Conservation (phyloP, 495 filamentous ascomycete species). For the Annulohypoxylon maeteangense region DNA sequence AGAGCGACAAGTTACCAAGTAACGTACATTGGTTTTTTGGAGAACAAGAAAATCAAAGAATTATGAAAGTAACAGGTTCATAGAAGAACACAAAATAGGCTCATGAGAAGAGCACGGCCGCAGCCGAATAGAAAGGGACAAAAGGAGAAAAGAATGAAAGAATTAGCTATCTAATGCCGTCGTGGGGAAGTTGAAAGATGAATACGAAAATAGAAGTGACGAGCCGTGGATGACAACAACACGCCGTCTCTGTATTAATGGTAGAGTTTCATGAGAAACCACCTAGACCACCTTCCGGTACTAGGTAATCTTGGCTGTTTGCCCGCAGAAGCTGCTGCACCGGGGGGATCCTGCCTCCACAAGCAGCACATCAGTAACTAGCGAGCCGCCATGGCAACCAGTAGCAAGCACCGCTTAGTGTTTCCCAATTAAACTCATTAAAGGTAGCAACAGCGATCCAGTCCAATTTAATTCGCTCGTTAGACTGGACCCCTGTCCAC, state of each 20-base stretch:
- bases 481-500: conserved; percentile 14
- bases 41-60: conserved; percentile 12
- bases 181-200: conserved; percentile 5
- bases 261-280: conserved; percentile 28
- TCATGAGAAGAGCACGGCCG: conserved; percentile 10
- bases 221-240: conserved; percentile 7
- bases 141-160: conserved; percentile 41
- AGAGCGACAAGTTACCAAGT: conserved; percentile 36
- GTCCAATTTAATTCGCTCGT: conserved; percentile 23
- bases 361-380: conserved; percentile 8
- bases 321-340: conserved; percentile 10
- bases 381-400: conserved; percentile 35
- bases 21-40: neutral
- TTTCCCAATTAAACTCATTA: conserved; percentile 33
- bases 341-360: conserved; percentile 1
- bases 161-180: neutral
- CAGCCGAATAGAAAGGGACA: conserved; percentile 19
- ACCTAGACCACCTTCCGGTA: conserved; percentile 13
- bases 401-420: conserved; percentile 5
- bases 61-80: conserved; percentile 1
- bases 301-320: conserved; percentile 14
- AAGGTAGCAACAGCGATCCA: conserved; percentile 10
- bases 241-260: conserved; percentile 3
- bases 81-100: neutral
- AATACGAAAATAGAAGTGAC: conserved; percentile 22